Percentiles rank a stretch among this genome's conserved stretches.
Evolutionary conservation across 2,329 filamentous ascomycete species (phyloP).

Genomic region (Bipolaris cookei): DNA sequence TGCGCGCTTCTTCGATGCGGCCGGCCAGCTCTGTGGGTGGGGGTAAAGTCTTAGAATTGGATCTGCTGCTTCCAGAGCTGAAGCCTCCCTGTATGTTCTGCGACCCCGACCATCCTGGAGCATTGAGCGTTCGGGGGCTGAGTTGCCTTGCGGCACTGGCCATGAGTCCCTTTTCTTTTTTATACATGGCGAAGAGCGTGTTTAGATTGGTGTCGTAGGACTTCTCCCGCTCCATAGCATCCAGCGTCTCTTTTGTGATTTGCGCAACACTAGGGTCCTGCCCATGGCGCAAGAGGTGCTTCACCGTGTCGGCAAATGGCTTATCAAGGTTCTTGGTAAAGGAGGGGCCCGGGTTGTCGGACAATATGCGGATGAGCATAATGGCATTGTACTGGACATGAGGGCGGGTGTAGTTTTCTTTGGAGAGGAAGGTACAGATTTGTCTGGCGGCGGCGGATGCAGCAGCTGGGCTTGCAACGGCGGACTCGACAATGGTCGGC

Average conservation of each 20-base stretch:
- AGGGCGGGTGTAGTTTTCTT: slow-evolving; percentile 68
- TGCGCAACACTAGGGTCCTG: slow-evolving; percentile 80
- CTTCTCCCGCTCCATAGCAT: slow-evolving; percentile 76
- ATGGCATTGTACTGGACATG: slow-evolving; percentile 93
- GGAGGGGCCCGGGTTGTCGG: slow-evolving; percentile 86
- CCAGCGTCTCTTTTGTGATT: slow-evolving; percentile 85
- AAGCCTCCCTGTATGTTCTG: slow-evolving; percentile 32
- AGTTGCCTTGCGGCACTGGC: slow-evolving; percentile 42
- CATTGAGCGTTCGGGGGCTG: slow-evolving; percentile 53
- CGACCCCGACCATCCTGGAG: slow-evolving; percentile 49
- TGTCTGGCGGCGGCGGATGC: slow-evolving; percentile 79
- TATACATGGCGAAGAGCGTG: slow-evolving; percentile 84
- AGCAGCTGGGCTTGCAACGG: slow-evolving; percentile 87
- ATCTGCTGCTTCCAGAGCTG: slow-evolving; percentile 25
- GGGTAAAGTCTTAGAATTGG: slow-evolving; percentile 56
- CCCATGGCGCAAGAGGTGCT: slow-evolving; percentile 73
- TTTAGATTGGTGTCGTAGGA: slow-evolving; percentile 74
- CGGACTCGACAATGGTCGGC: slow-evolving; percentile 90
- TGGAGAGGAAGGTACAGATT: slow-evolving; percentile 82
- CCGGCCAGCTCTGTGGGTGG: slow-evolving; percentile 77
- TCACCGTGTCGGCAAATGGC: slow-evolving; percentile 78
- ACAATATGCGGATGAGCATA: slow-evolving; percentile 91
- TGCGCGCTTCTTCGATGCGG: slow-evolving; percentile 86
- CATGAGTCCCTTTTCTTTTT: slow-evolving; percentile 71
- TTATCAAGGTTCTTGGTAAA: slow-evolving; percentile 92